Base-by-base conservation (phyloP, 179 eudicot species). In the Gypsophila paniculata region DNA sequence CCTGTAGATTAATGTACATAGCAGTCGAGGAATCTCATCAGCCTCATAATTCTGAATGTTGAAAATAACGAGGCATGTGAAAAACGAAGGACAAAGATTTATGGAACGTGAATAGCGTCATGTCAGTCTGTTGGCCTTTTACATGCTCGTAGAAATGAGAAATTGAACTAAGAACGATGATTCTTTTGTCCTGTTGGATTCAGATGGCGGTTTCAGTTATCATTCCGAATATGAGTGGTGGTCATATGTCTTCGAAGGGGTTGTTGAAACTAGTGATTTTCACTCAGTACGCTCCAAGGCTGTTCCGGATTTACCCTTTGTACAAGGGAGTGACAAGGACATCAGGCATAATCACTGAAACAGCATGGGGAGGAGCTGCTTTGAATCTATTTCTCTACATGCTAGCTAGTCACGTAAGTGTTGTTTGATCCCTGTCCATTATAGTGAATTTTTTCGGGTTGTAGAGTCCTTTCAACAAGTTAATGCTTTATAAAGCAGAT, bases 321-420 rank as follows among this genome's bases (percentile, higher is more conserved):
- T 79, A 74, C 65, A 82, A 80, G 39, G 89, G 84, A 75, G 87
- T 86, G 22, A 83, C 85, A 5, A 81, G 82, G 59, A 83, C 82
- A 29, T 82, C 90, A 25, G 93, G 93, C 73, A 71, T 85, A 72
- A 77, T 86, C 38, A 74, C 87, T 70, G 85, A 85, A 66, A 85
- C 85, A 4, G 81, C 86, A 6, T 89, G 90, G 90, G 89, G 85
- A 60, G 90, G 90, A 63, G 93, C 93, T 68, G 90, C 78, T 72
- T 82, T 85, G 69, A 85, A 89, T 75, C 82, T 89, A 62, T 67
- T 85, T 69, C 83, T 89, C 71, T 89, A 84, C 79, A 84, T 87
- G 89, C 80, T 85, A 38, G 89, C 88, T 17, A 89, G 94, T 74
- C 89, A 89, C 77, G 94, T 89, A 87, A 85, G 89, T 80, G 73